Base-by-base conservation (phyloP, 1,284 basidiomycete species). In the Coniophora puteana region DNA sequence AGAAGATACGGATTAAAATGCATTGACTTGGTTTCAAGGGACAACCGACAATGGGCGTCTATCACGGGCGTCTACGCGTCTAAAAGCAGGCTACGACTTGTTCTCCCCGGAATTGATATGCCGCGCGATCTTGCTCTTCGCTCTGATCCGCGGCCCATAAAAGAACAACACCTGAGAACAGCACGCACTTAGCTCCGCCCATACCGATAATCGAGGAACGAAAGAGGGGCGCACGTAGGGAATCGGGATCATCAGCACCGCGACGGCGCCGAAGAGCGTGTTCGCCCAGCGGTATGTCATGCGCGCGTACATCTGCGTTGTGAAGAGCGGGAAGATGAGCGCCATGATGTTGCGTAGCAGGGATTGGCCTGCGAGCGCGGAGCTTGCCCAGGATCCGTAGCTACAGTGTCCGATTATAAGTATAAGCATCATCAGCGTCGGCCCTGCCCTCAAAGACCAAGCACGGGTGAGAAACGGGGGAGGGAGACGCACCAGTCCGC, bases 301-400 rank as follows among this genome's bases (percentile, higher is more conserved):
- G 1, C 55, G 55, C 12, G 57, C 52, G 53, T 78, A 83, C 75
- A 85, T 78, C 48, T 77, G 76, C 22, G 62, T 57, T 4, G 74
- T 78, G 60, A 84, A 82, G 12, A 83, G 62, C 1, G 80, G 80
- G 59, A 83, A 83, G 2, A 67, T 65, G 33, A 69, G 72, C 3
- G 67, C 79, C 36, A 67, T 58, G 6, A 81, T 49, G 51, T 82
- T 81, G 38, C 80, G 77, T 82, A 46, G 21, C 17, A 27, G 12
- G 29, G 8, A 26, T 57, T 87, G 84, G 0, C 81, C 83, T 0
- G 84, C 84, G 11, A 87, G 62, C 1, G 83, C 83, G 3, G 80
- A 84, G 0, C 80, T 83, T 3, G 85, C 85, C 46, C 78, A 89
- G 2, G 77, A 69, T 0, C 78, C 78, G 48, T 83, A 83, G 50